These are phyloP conservation scores for Mortierella sp. DNA, from an alignment of 371 early-diverging fungal genomes.

Conservation along the genomic window DNA sequence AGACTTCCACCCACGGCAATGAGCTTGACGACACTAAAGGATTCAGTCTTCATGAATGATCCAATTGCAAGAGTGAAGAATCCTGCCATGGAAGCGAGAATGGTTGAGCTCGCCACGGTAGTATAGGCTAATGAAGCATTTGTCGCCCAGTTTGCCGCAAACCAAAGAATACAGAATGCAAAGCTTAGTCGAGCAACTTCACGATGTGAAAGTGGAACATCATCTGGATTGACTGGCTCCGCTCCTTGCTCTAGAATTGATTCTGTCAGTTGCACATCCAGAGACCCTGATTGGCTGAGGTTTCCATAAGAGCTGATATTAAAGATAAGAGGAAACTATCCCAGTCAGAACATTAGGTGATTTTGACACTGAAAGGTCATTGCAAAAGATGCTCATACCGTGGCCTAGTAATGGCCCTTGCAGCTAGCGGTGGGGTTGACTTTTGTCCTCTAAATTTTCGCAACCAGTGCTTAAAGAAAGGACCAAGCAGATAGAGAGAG, in stretches of 20 bases:
- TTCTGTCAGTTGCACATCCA: slow-evolving; percentile 3
- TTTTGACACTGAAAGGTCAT: background rate
- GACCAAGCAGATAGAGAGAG: slow-evolving; percentile 75
- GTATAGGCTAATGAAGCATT: slow-evolving; percentile 86
- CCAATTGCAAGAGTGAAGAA: slow-evolving; percentile 85
- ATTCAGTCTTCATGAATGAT: slow-evolving; percentile 72
- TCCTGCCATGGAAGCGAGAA: slow-evolving; percentile 82
- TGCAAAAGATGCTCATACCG: background rate
- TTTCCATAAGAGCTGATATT: slow-evolving; percentile 20
- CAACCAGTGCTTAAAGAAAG: slow-evolving; percentile 41
- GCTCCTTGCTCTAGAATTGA: slow-evolving; percentile 47
- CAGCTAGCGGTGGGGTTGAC: background rate
- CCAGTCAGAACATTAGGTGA: background rate
- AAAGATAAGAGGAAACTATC: background rate
- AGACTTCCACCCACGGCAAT: slow-evolving; percentile 71
- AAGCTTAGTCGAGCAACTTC: slow-evolving; percentile 78
- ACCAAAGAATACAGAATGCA: slow-evolving; percentile 87
- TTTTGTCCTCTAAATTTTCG: slow-evolving; percentile 6
- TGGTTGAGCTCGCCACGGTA: slow-evolving; percentile 85
- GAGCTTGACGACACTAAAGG: slow-evolving; percentile 65
- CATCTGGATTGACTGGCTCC: slow-evolving; percentile 5
- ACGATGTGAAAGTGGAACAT: slow-evolving; percentile 47
- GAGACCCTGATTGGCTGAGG: slow-evolving; percentile 2
- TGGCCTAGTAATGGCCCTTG: background rate
- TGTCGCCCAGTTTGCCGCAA: slow-evolving; percentile 80